Conservation (phyloP, 1,284 basidiomycete genomes). For the Irpex sp. region DNA sequence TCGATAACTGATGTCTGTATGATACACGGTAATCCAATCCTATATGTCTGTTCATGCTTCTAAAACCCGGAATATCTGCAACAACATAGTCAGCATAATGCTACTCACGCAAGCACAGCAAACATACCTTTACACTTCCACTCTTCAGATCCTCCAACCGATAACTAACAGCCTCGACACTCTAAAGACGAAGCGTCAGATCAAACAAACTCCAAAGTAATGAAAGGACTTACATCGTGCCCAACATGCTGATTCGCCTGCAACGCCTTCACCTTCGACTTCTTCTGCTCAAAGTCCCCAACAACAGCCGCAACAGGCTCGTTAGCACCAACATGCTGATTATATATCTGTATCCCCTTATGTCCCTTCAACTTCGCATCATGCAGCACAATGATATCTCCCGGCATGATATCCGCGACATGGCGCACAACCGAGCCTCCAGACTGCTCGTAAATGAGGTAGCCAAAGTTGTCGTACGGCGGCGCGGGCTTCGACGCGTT, state of each 20-base stretch:
- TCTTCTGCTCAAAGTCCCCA: slow-evolving; percentile 80
- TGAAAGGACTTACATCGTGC: slow-evolving; percentile 50
- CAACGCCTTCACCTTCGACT: slow-evolving; percentile 79
- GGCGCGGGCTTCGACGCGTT: slow-evolving; percentile 39
- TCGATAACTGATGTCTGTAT: neutral
- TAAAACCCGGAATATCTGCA: slow-evolving; percentile 26
- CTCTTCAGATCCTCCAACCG: slow-evolving; percentile 87
- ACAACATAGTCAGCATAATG: neutral
- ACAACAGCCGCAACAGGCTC: slow-evolving; percentile 74
- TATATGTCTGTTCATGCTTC: slow-evolving; percentile 17
- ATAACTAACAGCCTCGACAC: slow-evolving; percentile 80
- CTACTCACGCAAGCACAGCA: neutral
- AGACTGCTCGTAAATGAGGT: slow-evolving; percentile 73
- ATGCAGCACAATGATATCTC: slow-evolving; percentile 75
- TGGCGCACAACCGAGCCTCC: slow-evolving; percentile 65
- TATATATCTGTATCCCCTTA: slow-evolving; percentile 76
- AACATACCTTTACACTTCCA: slow-evolving; percentile 68
- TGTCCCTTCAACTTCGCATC: slow-evolving; percentile 88
- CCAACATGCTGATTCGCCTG: slow-evolving; percentile 81
- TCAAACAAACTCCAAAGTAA: neutral
- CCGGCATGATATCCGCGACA: slow-evolving; percentile 79
- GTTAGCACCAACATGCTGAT: slow-evolving; percentile 52
- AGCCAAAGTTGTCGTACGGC: slow-evolving; percentile 53
- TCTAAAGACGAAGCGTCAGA: slow-evolving; percentile 33
- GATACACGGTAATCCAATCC: neutral